Evolutionary conservation across 495 filamentous ascomycete species (phyloP), one percentile per base, ranked within the genome.

Genomic region (Venustampulla echinocandica): DNA sequence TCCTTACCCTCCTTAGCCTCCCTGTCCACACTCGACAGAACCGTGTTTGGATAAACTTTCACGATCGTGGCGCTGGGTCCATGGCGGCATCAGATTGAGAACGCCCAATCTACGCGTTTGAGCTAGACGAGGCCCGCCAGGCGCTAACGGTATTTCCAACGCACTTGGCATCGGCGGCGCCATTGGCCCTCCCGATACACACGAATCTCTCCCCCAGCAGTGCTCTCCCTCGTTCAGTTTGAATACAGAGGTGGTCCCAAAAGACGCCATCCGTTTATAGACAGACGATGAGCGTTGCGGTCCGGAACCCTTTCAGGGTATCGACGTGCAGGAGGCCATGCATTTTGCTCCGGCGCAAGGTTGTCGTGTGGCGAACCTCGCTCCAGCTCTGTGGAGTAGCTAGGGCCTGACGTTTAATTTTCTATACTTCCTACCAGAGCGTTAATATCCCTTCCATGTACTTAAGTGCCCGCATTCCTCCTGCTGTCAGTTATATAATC

Each of bases 281-380:
- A 40, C 37, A 40, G 10, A 40, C 37, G 37, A 40, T 40, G 37
- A 40, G 37, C 37, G 37, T 40, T 40, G 17, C 20, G 37, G 37
- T 20, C 37, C 11, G 22, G 37, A 22, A 3, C 37, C 37, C n/a
- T 21, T n/a, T 40, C 37, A 40, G 18, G 37, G 37, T 40, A 40
- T 40, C 37, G 37, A 40, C 17, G 37, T 40, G 37, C 37, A 40
- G 37, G 17, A 23, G 6, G 20, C 11, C 4, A 40, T 40, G 37
- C 37, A 22, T 4, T 40, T 20, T 15, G 11, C n/a, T 23, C 37
- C 37, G 37, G 33, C 11, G n/a, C 33, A 10, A 35, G 33, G 33
- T 14, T 35, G 33, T 35, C 33, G 33, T 35, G 33, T 35, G 33
- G 20, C 20, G 37, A 23, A 40, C 37, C 37, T 19, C 37, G 37